phyloP scores from a whole-genome alignment of 2,329 filamentous ascomycete species.

The Atkinsonella texensis region DNA sequence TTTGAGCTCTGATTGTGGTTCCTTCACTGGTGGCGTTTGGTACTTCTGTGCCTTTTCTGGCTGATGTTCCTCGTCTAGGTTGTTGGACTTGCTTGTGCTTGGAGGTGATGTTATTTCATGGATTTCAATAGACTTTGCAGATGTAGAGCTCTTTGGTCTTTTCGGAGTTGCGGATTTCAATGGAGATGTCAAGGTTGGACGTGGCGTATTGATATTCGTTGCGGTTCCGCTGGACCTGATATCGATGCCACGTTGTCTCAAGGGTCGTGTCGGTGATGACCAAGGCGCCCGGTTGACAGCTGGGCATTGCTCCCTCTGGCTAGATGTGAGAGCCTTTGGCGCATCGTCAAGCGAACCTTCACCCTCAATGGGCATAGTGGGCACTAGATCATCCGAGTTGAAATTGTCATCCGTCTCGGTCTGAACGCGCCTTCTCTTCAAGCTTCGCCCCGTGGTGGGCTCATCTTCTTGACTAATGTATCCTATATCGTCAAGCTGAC shows the following conservation, averaged over 20 bases:
- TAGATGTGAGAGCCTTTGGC: constrained; percentile 21
- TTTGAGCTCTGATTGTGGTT: constrained; percentile 4
- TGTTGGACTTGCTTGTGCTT: background rate
- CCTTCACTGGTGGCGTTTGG: constrained; percentile 6
- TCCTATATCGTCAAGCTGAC: constrained; percentile 9
- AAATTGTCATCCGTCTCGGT: constrained; percentile 4
- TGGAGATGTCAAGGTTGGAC: constrained; percentile 1
- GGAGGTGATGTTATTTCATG: background rate
- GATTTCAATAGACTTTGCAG: background rate
- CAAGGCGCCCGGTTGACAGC: constrained; percentile 12
- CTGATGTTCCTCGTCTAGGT: background rate
- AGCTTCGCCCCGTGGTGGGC: background rate
- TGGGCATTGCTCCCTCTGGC: constrained; percentile 26
- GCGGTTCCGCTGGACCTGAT: constrained; percentile 20
- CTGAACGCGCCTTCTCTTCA: background rate
- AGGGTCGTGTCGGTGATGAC: constrained; percentile 6
- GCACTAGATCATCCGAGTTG: constrained; percentile 3
- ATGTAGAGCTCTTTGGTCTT: background rate
- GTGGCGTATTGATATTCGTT: constrained; percentile 25
- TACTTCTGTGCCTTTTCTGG: constrained; percentile 6
- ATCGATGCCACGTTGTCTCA: constrained; percentile 1
- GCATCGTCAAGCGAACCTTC: constrained; percentile 22
- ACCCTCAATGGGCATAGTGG: constrained; percentile 12
- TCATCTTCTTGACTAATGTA: constrained; percentile 10
- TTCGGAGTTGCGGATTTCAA: background rate